Percentiles rank a stretch among this genome's conserved stretches.
Evolutionary conservation across 2,329 filamentous ascomycete genomes (phyloP).

Genomic region (Colletotrichum sp.): DNA sequence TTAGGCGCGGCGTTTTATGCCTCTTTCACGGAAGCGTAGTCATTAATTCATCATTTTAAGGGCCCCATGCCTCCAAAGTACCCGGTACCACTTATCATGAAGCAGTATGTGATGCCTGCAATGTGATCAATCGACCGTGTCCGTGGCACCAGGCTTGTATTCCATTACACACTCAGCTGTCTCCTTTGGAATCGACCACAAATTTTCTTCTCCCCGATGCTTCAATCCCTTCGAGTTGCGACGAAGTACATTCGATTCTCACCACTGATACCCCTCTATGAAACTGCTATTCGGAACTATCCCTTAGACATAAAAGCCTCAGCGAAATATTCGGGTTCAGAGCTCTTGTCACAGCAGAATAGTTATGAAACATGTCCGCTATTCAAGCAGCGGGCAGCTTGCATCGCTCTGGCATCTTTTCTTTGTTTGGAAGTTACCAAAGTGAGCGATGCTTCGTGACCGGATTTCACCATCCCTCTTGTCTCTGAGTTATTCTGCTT

Average conservation of each 20-base stretch:
- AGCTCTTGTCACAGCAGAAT: not conserved
- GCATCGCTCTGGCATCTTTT: not conserved
- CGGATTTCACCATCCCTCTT: no score
- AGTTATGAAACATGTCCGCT: not conserved
- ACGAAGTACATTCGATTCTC: not conserved
- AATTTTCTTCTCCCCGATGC: not conserved
- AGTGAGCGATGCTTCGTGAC: no score
- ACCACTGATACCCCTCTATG: not conserved
- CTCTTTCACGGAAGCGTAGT: not conserved
- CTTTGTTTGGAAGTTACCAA: not conserved
- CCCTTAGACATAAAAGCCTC: not conserved
- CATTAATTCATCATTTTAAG: not conserved
- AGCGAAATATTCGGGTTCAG: not conserved
- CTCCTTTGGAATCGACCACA: rapidly evolving
- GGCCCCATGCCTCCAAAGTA: not conserved
- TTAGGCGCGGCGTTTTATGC: not conserved
- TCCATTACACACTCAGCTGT: not conserved
- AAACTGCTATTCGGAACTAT: not conserved
- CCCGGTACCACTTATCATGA: not conserved
- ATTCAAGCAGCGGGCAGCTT: not conserved
- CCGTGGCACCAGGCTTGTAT: not conserved
- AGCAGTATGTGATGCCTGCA: not conserved
- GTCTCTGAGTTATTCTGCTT: no score
- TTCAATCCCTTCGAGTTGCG: not conserved
- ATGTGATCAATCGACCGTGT: not conserved